Evolutionary conservation across 139 green algal species (phyloP).

Genomic region (Chlorella ohadii): DNA sequence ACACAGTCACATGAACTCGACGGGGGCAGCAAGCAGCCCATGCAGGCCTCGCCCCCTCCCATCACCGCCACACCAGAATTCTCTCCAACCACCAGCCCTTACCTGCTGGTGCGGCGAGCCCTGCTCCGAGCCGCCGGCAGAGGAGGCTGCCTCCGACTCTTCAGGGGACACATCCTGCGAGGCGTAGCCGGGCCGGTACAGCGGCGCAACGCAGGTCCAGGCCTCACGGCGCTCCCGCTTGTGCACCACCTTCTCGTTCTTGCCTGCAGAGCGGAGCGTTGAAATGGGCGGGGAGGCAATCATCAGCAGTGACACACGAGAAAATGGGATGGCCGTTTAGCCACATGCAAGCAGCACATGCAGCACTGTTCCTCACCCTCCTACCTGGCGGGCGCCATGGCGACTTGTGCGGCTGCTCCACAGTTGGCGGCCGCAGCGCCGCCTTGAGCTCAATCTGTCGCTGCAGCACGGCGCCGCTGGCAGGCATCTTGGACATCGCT

Average conservation of each 20-base stretch:
- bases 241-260: conserved; percentile 32
- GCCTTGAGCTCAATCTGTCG: conserved; percentile 48
- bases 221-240: background rate
- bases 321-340: no score
- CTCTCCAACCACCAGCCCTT: background rate
- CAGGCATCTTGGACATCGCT: background rate
- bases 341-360: no score
- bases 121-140: background rate
- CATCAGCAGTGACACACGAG: no score
- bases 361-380: no score
- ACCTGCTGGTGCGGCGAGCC: conserved; percentile 11
- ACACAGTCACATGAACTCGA: no score
- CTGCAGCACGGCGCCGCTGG: conserved; percentile 18
- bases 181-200: conserved; percentile 24
- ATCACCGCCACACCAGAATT: no score
- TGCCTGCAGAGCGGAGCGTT: background rate
- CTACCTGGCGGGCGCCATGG: conserved; percentile 50
- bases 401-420: conserved; percentile 17
- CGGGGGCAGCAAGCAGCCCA: no score
- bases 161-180: conserved; percentile 18
- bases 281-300: no score
- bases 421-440: conserved; percentile 15
- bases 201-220: conserved; percentile 10
- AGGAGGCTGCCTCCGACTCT: background rate
- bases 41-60: no score